Base-by-base conservation (phyloP, 768 basidiomycete species). In the Kockovaella imperatae region DNA sequence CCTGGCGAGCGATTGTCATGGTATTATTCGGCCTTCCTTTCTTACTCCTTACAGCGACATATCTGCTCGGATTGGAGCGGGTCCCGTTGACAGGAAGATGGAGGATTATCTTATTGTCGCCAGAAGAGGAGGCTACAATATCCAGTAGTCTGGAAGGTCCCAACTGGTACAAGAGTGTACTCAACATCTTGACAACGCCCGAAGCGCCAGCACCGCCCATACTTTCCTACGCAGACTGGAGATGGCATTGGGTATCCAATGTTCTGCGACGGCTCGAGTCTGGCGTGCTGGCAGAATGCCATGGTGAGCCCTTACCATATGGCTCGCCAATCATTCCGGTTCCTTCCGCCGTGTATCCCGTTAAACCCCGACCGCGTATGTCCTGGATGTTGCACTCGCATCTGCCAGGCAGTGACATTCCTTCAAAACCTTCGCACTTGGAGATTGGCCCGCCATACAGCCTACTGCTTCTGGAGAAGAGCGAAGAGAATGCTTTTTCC, bases 121-220 rank as follows among this genome's bases (percentile, higher is more conserved):
- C 90, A 1, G 85, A 88, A 57, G 90, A 95, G 72, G 90, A 96
- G 65, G 87, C 90, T 44, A 81, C 81, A 25, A 86, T 96, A 34
- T 81, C 87, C n/a, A 71, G 75, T 3, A 83, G 86, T 62, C 78
- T 96, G 8, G 80, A 81, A 17, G 90, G 87, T 14, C 73, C 79
- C 18, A 87, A 87, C 38, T 96, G 90, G 90, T 87, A 84, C 70
- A 75, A 77, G 52, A 83, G 87, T 30, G 84, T 96, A 17, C 77
- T 79, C 30, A 80, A 85, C 31, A 86, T 93, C 36, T 77, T 96
- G 11, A 75, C 83, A 5, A 68, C 52, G 66, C 78, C 50, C 77
- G 84, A 51, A 81, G 79, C 4, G 71, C 63, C 49, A 17, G 80
- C 42, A 1, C 78, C 80, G 3, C 74, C 74, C 35, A 75, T 86